Conservation (phyloP, 1,284 basidiomycete genomes). For the Microbotryum saponariae region DNA sequence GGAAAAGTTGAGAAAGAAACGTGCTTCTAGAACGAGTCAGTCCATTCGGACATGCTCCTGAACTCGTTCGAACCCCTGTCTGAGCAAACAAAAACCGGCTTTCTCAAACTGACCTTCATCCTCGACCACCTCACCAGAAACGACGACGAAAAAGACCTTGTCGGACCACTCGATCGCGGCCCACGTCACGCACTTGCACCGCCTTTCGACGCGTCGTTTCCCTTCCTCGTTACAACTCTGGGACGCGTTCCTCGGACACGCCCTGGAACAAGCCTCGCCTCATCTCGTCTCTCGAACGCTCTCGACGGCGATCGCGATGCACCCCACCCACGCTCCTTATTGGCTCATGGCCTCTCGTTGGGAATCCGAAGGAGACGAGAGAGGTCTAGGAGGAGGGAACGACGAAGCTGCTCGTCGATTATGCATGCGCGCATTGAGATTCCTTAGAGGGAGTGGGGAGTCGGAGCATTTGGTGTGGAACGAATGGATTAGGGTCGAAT, state of each 20-base stretch:
- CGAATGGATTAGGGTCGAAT: constrained; percentile 38
- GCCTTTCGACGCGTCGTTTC: constrained; percentile 34
- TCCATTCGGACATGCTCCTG: constrained; percentile 17
- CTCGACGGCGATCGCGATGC: constrained; percentile 35
- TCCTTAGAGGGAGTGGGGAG: constrained; percentile 30
- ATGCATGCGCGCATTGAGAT: constrained; percentile 37
- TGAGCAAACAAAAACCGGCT: too few species aligned
- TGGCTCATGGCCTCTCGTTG: constrained; percentile 38
- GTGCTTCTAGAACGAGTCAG: constrained; percentile 63
- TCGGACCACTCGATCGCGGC: constrained; percentile 38
- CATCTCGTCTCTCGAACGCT: constrained; percentile 36
- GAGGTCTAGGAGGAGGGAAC: constrained; percentile 37
- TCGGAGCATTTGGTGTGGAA: constrained; percentile 25
- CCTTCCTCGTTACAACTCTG: constrained; percentile 35
- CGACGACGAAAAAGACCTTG: constrained; percentile 28
- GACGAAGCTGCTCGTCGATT: constrained; percentile 35
- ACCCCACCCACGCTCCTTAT: constrained; percentile 34
- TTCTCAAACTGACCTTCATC: neutral
- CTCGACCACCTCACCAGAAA: constrained; percentile 14
- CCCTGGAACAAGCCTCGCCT: constrained; percentile 31
- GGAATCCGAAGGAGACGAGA: constrained; percentile 37
- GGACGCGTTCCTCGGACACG: constrained; percentile 35
- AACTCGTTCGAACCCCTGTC: neutral
- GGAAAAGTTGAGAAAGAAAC: constrained; percentile 68
- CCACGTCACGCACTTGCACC: constrained; percentile 37